Percentiles rank a stretch among this genome's conserved stretches.
Evolutionary conservation across 163 green algal genomes (phyloP).

Genomic region (Prototheca cutis): DNA sequence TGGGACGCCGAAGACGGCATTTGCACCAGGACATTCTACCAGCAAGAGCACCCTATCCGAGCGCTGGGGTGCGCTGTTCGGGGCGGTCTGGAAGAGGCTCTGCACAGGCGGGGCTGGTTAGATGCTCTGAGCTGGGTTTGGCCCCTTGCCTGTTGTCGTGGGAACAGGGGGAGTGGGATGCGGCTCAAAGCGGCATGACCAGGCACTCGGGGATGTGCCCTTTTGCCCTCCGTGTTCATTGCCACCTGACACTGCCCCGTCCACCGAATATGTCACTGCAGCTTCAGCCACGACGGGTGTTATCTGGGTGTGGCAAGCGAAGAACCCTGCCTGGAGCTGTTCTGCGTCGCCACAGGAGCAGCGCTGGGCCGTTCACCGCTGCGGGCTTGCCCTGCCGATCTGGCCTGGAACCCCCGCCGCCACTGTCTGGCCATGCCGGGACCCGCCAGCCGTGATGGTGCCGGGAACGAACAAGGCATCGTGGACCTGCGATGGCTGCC

Average conservation of each 20-base stretch:
- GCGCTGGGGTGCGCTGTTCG: background rate
- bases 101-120: no score
- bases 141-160: no score
- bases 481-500: constrained; percentile 10
- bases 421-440: constrained; percentile 11
- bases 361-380: constrained; percentile 4
- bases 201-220: no score
- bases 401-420: constrained; percentile 19
- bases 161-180: no score
- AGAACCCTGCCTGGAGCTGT: constrained; percentile 20
- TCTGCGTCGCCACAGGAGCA: constrained; percentile 7
- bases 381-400: constrained; percentile 6
- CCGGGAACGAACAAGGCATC: constrained; percentile 1
- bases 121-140: no score
- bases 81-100: no score
- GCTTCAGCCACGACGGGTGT: constrained; percentile 26
- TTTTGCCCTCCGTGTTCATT: no score
- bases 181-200: no score
- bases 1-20: constrained; percentile 23
- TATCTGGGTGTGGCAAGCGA: constrained; percentile 25
- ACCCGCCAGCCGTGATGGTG: background rate
- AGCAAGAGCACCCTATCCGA: constrained; percentile 17
- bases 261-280: constrained; percentile 1
- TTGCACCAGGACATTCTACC: constrained; percentile 13
- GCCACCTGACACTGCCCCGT: background rate